Conservation (phyloP, 1,139 yeast species). For the Geotrichum histeridarum region DNA sequence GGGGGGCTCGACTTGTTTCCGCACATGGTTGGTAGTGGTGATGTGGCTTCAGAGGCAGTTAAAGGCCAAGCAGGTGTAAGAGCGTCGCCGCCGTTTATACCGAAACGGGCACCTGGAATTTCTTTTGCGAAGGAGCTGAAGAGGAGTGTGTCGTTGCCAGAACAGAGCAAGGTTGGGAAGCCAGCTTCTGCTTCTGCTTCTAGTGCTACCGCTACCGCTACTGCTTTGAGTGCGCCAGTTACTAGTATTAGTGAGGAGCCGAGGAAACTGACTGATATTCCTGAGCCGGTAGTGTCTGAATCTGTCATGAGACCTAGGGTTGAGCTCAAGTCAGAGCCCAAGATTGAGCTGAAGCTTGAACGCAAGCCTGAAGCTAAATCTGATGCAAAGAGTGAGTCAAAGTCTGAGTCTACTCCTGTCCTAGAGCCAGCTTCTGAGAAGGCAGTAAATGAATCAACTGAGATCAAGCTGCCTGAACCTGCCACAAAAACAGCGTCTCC, state of each 20-base stretch:
- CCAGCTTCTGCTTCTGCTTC: not conserved
- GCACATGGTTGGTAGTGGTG: not conserved
- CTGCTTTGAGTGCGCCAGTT: too few species aligned
- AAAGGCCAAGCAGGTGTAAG: too few species aligned
- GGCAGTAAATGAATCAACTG: too few species aligned
- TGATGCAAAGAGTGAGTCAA: not conserved
- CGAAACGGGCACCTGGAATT: not conserved
- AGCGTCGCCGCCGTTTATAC: too few species aligned
- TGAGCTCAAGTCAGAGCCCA: not conserved
- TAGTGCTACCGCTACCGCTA: too few species aligned
- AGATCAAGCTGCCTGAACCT: too few species aligned
- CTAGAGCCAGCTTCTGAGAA: too few species aligned
- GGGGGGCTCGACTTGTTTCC: conserved; percentile 18
- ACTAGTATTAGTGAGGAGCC: not conserved
- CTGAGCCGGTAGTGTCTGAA: not conserved
- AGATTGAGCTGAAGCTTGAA: not conserved
- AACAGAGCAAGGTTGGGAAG: not conserved
- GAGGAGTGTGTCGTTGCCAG: not conserved
- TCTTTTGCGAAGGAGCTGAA: not conserved
- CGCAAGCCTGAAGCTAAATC: not conserved
- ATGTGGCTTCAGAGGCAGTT: too few species aligned
- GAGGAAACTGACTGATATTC: not conserved
- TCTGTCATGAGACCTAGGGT: too few species aligned
- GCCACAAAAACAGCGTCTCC: too few species aligned
- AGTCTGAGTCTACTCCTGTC: not conserved